Evolutionary conservation across 768 basidiomycete species (phyloP).

Genomic region (Russula brevipes): DNA sequence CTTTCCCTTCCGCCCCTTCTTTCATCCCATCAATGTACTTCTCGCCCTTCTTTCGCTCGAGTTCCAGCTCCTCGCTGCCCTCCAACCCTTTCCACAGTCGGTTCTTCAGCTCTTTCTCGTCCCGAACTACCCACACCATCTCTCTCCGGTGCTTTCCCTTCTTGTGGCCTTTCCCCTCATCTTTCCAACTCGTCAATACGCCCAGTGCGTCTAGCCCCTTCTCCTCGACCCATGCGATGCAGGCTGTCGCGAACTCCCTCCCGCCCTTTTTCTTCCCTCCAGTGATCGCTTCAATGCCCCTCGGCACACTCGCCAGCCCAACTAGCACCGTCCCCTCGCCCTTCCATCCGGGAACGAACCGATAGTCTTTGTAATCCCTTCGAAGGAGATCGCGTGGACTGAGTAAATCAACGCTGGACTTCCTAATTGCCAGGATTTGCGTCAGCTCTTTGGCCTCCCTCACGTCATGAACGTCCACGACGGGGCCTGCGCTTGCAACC

Average conservation of each 20-base stretch:
- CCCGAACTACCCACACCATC: constrained; percentile 58
- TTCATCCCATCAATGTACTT: constrained; percentile 27
- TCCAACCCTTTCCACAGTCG: constrained; percentile 58
- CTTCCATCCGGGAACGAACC: constrained; percentile 43
- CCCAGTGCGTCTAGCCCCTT: constrained; percentile 65
- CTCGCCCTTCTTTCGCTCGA: constrained; percentile 39
- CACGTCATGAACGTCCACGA: constrained; percentile 36
- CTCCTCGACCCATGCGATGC: constrained; percentile 60
- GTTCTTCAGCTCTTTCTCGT: constrained; percentile 38
- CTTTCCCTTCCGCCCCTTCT: constrained; percentile 32
- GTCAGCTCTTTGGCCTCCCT: constrained; percentile 48
- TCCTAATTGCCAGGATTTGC: constrained; percentile 47
- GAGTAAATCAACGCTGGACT: constrained; percentile 63
- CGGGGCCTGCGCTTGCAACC: constrained; percentile 19
- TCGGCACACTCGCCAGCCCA: constrained; percentile 80
- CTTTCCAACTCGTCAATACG: constrained; percentile 69
- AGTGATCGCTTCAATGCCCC: constrained; percentile 53
- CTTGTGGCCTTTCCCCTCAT: constrained; percentile 45
- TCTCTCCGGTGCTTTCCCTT: constrained; percentile 61
- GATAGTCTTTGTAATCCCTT: constrained; percentile 94
- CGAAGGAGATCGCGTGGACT: constrained; percentile 72
- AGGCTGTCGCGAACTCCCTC: constrained; percentile 35
- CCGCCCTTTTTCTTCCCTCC: constrained; percentile 40
- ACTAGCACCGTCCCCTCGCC: constrained; percentile 44
- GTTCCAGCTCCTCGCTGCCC: constrained; percentile 44